Evolutionary conservation across 2,329 filamentous ascomycete species (phyloP), one percentile per base, ranked within the genome.

Genomic region (Aspergillus intermedius): DNA sequence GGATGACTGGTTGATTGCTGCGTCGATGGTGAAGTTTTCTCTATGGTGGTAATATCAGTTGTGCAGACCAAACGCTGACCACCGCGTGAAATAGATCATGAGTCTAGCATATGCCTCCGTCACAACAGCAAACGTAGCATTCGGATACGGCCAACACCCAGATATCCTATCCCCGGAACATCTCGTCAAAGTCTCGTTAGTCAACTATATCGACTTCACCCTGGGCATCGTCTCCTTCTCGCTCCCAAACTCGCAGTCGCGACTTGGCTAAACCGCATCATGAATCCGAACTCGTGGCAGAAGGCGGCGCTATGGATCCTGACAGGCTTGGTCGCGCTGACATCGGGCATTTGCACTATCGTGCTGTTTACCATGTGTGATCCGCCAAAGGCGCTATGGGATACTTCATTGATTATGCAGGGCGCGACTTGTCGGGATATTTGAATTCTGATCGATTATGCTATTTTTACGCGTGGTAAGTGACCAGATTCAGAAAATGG

Each of bases 291-390:
- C 2, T 13, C 42, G 15, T 2, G 47, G 2, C 56, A 62, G 6
- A 55, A 50, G 4, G 40, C 50, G 2, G 45, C 41, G 19, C 44
- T 65, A 1, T 65, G 62, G 62, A 19, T 40, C 0, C 47, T 76
- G 23, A 62, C 62, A 1, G 54, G 56, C 3, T 30, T 61, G 5
- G 67, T 63, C 17, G 52, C 66, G 10, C 30, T 65, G 10, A 58
- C 64, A 2, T 56, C 72, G 7, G 48, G 67, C 0, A 60, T 61
- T 6, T 70, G 64, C 40, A 63, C 75, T 17, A 53, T 73, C n/a
- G 62, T 75, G 3, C 53, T 74, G 1, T 71, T 74, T 32, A 70
- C 65, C 0, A 71, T 71, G 49, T 77, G 75, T 56, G 59, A 57
- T 2, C 74, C 75, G 0, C 51, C 59, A 1, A 41, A 45, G 23